These are phyloP conservation scores for Cordyceps fumosorosea DNA, from an alignment of 2,329 filamentous ascomycete species.

Conservation along the genomic window DNA sequence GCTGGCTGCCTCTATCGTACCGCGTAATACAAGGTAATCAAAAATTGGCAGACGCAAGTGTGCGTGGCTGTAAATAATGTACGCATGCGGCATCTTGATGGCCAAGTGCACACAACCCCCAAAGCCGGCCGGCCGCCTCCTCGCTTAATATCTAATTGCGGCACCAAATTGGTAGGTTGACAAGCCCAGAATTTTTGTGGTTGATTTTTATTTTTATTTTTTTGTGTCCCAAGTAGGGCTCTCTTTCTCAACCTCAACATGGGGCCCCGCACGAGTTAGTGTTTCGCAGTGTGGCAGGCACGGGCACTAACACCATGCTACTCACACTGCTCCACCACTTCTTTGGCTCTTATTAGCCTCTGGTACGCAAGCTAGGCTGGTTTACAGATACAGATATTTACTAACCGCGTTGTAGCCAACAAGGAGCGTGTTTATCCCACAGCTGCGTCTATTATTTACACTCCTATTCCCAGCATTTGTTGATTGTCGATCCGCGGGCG, in stretches of 20 bases:
- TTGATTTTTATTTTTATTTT: not conserved
- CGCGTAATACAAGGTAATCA: not conserved
- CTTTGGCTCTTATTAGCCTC: not conserved
- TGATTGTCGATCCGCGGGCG: too few relatives aligned
- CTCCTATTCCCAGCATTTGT: too few relatives aligned
- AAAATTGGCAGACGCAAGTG: not conserved
- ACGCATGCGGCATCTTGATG: conserved; percentile 4
- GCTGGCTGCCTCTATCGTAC: not conserved
- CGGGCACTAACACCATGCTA: not conserved
- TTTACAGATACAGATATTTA: too few relatives aligned
- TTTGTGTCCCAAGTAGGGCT: conserved; percentile 13
- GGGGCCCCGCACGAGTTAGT: not conserved
- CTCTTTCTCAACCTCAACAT: not conserved
- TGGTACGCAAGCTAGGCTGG: not conserved
- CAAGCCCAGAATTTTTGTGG: not conserved
- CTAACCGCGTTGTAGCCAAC: too few relatives aligned
- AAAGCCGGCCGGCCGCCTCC: not conserved
- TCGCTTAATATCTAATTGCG: conserved; percentile 7
- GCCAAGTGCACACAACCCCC: not conserved
- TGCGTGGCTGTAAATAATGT: not conserved
- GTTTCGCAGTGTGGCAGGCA: not conserved
- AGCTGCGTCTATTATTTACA: too few relatives aligned
- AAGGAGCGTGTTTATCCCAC: too few relatives aligned
- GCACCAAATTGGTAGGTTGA: not conserved
- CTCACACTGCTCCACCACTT: not conserved